Evolutionary conservation across 2,329 filamentous ascomycete genomes (phyloP).

Genomic region (Metarhizium robertsii): DNA sequence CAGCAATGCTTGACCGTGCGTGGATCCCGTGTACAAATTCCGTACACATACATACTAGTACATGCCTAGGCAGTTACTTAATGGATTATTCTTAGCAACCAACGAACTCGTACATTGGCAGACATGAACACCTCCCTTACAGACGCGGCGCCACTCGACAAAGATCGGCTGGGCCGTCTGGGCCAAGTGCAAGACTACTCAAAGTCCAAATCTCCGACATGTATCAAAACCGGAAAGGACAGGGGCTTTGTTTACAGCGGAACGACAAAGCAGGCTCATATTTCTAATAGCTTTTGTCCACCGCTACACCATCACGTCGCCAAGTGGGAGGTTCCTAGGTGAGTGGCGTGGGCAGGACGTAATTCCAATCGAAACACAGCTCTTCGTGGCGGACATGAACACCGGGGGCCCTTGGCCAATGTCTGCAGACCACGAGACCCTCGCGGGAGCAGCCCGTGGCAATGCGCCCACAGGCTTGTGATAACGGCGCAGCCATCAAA

Average conservation of each 20-base stretch:
- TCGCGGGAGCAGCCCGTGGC: conserved; percentile 17
- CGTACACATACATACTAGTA: too few species aligned
- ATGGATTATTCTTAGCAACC: conserved; percentile 1
- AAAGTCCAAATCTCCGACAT: background rate
- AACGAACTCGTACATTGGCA: background rate
- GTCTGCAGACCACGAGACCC: conserved; percentile 21
- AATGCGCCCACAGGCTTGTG: conserved; percentile 4
- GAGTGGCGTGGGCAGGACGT: background rate
- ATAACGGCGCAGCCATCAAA: background rate
- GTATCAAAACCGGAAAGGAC: background rate
- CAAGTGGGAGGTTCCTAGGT: background rate
- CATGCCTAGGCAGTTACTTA: background rate
- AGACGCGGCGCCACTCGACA: background rate
- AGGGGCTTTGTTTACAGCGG: background rate
- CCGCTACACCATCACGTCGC: background rate
- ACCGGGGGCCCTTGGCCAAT: conserved; percentile 18
- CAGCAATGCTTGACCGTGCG: background rate
- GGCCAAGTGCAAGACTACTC: background rate
- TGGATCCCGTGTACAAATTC: background rate
- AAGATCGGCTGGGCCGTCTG: background rate
- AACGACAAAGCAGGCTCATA: background rate
- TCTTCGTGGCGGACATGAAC: conserved; percentile 1
- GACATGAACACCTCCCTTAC: conserved; percentile 4
- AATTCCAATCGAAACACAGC: conserved; percentile 1
- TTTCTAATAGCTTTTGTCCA: background rate